Conservation (phyloP, 768 basidiomycete species). For the Pisolithus orientalis region DNA sequence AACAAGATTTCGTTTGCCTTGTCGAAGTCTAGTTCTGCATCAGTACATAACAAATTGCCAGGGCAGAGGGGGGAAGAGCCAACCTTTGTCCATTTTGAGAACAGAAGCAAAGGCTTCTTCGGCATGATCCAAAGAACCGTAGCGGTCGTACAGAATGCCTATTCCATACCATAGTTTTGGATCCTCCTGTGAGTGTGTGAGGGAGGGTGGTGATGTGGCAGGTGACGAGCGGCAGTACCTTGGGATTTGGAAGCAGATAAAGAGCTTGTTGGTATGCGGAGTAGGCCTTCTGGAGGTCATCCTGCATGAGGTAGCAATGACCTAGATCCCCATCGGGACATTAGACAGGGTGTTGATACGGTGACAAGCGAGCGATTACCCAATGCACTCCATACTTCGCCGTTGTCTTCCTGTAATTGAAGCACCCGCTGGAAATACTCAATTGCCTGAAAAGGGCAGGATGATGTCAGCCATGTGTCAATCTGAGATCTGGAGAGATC, state of each 20-base stretch:
- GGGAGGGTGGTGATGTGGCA: constrained; percentile 3
- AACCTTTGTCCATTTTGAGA: constrained; percentile 94
- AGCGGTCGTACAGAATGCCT: constrained; percentile 97
- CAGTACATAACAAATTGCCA: constrained; percentile 19
- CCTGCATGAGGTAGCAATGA: constrained; percentile 98
- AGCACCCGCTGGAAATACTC: constrained; percentile 96
- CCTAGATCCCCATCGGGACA: constrained; percentile 38
- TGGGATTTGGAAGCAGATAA: constrained; percentile 91
- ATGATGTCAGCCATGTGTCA: constrained; percentile 30
- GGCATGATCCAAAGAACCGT: constrained; percentile 96
- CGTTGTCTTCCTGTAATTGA: constrained; percentile 87
- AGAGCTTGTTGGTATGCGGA: constrained; percentile 98
- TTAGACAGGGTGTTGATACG: constrained; percentile 6
- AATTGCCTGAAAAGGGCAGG: constrained; percentile 61
- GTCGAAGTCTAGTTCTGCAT: constrained; percentile 70
- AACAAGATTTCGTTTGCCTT: constrained; percentile 99
- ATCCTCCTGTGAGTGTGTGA: constrained; percentile 56
- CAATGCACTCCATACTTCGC: constrained; percentile 97
- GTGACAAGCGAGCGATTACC: constrained; percentile 41
- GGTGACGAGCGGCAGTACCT: constrained; percentile 40
- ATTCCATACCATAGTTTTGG: constrained; percentile 99
- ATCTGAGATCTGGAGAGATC: constrained; percentile 27
- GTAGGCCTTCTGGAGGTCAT: constrained; percentile 97
- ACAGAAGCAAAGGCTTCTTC: constrained; percentile 98
- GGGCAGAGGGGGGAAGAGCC: constrained; percentile 12